These are phyloP conservation scores for Echinochloa phyllopogon DNA, from an alignment of 176 grass and related monocot genomes.

Conservation along the genomic window DNA sequence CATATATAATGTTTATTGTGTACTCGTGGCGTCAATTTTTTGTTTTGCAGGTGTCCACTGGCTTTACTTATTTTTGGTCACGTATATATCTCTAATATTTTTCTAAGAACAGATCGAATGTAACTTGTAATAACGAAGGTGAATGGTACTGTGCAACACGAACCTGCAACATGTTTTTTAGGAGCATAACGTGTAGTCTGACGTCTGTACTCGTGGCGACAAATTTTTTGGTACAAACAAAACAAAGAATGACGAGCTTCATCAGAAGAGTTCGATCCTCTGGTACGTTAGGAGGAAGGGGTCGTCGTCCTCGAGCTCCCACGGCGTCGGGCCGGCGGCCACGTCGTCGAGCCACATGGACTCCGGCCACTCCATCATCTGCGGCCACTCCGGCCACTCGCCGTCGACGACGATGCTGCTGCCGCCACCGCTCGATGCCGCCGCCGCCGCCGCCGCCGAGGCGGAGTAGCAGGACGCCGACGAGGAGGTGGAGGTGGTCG, in stretches of 20 bases:
- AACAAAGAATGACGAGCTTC: slow-evolving; percentile 5
- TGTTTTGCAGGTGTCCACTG: too few species aligned
- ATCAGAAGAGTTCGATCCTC: slow-evolving; percentile 62
- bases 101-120: too few species aligned
- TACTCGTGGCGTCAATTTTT: too few species aligned
- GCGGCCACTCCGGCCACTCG: slow-evolving; percentile 51
- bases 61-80: too few species aligned
- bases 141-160: neutral
- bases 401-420: slow-evolving; percentile 36
- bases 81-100: too few species aligned
- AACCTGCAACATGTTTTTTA: neutral
- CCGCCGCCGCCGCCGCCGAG: slow-evolving; percentile 14
- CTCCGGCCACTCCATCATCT: slow-evolving; percentile 83
- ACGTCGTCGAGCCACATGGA: slow-evolving; percentile 72
- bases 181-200: neutral
- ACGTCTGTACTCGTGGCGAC: neutral
- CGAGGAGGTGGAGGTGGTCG: slow-evolving; percentile 22
- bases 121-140: neutral
- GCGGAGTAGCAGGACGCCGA: slow-evolving; percentile 35
- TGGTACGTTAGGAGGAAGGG: slow-evolving; percentile 63
- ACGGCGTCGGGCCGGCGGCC: slow-evolving; percentile 32
- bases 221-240: neutral
- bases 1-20: too few species aligned
- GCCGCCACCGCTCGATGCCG: slow-evolving; percentile 36
- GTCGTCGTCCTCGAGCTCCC: slow-evolving; percentile 60